Evolutionary conservation across 345 rosid species (phyloP).

Genomic region (Hibiscus trionum): DNA sequence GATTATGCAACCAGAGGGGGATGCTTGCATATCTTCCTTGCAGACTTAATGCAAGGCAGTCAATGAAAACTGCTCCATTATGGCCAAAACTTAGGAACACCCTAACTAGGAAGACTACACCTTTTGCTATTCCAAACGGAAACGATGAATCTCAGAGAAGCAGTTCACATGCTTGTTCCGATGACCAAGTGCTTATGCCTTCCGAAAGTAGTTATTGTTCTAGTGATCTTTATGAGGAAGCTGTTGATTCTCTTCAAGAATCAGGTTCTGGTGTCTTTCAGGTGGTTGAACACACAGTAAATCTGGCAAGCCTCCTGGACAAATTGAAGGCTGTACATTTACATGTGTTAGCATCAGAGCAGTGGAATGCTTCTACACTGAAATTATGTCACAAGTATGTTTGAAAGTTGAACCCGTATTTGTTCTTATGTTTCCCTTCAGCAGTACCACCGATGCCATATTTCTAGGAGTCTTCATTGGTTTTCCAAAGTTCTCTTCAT

Average conservation of each 20-base stretch:
- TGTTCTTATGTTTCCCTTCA: background rate
- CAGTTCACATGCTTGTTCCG: slow-evolving; percentile 17
- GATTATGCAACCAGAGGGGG: slow-evolving; percentile 18
- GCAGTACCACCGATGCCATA: too few species aligned
- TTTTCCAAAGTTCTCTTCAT: too few species aligned
- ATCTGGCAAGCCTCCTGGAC: slow-evolving; percentile 30
- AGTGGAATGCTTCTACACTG: slow-evolving; percentile 54
- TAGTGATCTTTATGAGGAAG: slow-evolving; percentile 16
- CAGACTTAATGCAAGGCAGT: slow-evolving; percentile 10
- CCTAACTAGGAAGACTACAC: slow-evolving; percentile 16
- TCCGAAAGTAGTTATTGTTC: slow-evolving; percentile 20
- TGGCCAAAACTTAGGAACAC: slow-evolving; percentile 11
- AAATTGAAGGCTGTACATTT: slow-evolving; percentile 49
- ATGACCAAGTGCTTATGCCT: slow-evolving; percentile 15
- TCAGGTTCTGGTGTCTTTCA: slow-evolving; percentile 20
- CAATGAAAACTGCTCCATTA: slow-evolving; percentile 5
- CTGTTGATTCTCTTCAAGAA: slow-evolving; percentile 14
- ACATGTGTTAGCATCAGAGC: slow-evolving; percentile 57
- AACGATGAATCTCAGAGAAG: slow-evolving; percentile 25
- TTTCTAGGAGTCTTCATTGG: too few species aligned
- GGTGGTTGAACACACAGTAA: slow-evolving; percentile 14
- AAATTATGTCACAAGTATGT: slow-evolving; percentile 46
- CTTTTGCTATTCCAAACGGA: slow-evolving; percentile 18
- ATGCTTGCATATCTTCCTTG: slow-evolving; percentile 17
- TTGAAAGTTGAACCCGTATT: background rate